Conservation (phyloP, 1,139 yeast genomes). For the Candida neerlandica region DNA sequence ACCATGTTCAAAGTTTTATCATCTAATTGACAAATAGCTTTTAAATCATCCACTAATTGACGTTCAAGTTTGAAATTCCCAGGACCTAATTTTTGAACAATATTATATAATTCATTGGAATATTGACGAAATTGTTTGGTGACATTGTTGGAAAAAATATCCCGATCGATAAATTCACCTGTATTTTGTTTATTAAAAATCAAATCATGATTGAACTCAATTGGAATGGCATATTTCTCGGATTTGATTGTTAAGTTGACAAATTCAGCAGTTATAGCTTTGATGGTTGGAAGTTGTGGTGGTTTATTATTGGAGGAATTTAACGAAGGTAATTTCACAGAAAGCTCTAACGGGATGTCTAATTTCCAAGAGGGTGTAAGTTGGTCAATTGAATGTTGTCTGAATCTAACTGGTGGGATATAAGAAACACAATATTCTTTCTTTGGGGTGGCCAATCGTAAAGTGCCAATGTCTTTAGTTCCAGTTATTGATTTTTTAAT, state of each 20-base stretch:
- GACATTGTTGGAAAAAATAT: slow-evolving; percentile 28
- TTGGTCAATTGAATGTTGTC: slow-evolving; percentile 17
- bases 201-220: slow-evolving; percentile 45
- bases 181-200: slow-evolving; percentile 26
- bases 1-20: slow-evolving; percentile 30
- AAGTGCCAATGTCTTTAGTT: slow-evolving; percentile 19
- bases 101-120: slow-evolving; percentile 23
- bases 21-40: slow-evolving; percentile 29
- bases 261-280: slow-evolving; percentile 32
- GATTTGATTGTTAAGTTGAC: slow-evolving; percentile 38
- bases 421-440: slow-evolving; percentile 29
- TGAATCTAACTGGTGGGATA: slow-evolving; percentile 32
- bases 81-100: slow-evolving; percentile 26
- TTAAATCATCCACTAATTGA: slow-evolving; percentile 34
- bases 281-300: slow-evolving; percentile 30
- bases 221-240: slow-evolving; percentile 34
- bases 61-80: slow-evolving; percentile 33
- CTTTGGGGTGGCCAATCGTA: slow-evolving; percentile 32
- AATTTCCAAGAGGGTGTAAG: slow-evolving; percentile 29
- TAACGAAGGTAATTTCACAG: slow-evolving; percentile 11
- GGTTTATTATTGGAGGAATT: slow-evolving; percentile 4
- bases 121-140: slow-evolving; percentile 24
- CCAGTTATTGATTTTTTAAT: slow-evolving; percentile 19
- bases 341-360: slow-evolving; percentile 31
- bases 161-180: slow-evolving; percentile 23